Conservation (phyloP, 768 basidiomycete species). For the Amanita polypyramis region DNA sequence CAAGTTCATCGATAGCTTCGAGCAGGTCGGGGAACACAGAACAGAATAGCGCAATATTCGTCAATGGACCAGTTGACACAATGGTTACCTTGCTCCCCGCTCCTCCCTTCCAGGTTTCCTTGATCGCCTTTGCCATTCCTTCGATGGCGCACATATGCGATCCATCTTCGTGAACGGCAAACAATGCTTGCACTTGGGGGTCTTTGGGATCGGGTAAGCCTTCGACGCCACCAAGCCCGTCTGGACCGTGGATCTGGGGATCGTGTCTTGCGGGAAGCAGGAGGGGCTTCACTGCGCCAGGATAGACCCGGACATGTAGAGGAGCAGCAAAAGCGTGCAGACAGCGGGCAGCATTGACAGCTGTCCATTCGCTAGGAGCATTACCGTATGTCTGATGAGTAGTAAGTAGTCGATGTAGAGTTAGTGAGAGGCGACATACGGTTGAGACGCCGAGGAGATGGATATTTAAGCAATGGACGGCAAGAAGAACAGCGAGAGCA, state of each 20-base stretch:
- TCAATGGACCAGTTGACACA: slow-evolving; percentile 77
- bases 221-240: slow-evolving; percentile 79
- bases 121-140: slow-evolving; percentile 53
- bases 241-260: slow-evolving; percentile 71
- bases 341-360: slow-evolving; percentile 67
- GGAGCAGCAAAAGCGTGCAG: slow-evolving; percentile 66
- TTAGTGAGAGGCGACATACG: slow-evolving; percentile 25
- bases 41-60: slow-evolving; percentile 67
- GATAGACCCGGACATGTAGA: slow-evolving; percentile 45
- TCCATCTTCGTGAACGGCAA: slow-evolving; percentile 34
- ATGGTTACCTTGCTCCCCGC: slow-evolving; percentile 52
- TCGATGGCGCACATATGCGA: slow-evolving; percentile 45
- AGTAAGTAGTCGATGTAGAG: background rate
- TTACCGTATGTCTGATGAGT: slow-evolving; percentile 70
- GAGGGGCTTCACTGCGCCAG: slow-evolving; percentile 64
- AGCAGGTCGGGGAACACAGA: slow-evolving; percentile 41
- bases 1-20: slow-evolving; percentile 55
- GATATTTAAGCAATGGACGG: slow-evolving; percentile 54
- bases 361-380: slow-evolving; percentile 47
- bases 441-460: slow-evolving; percentile 77
- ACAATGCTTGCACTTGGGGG: slow-evolving; percentile 37
- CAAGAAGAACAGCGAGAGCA: slow-evolving; percentile 74
- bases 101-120: slow-evolving; percentile 45
- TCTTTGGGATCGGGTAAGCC: slow-evolving; percentile 48
- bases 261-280: slow-evolving; percentile 52